Conservation (phyloP, 768 basidiomycete genomes). For the Boletellus ananas region DNA sequence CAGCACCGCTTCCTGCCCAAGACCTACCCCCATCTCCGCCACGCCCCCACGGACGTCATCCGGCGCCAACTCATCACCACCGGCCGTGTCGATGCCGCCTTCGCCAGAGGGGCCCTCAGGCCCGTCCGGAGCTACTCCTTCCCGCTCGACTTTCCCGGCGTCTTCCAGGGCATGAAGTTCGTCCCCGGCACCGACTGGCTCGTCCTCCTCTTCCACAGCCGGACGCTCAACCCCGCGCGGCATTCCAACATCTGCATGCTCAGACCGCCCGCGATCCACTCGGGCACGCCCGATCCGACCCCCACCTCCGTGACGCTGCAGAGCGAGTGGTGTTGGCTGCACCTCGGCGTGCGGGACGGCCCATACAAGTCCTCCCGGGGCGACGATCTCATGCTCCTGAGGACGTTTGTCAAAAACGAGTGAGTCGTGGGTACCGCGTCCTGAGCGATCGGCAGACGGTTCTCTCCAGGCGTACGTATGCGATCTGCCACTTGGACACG, state of each 20-base stretch:
- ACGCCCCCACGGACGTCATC: slow-evolving; percentile 17
- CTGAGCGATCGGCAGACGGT: neutral
- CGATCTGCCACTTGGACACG: slow-evolving; percentile 26
- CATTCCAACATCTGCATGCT: slow-evolving; percentile 31
- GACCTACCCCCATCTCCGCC: slow-evolving; percentile 24
- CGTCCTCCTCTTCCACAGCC: slow-evolving; percentile 30
- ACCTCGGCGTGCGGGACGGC: slow-evolving; percentile 19
- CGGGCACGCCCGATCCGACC: neutral
- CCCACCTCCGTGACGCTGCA: slow-evolving; percentile 24
- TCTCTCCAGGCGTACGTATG: slow-evolving; percentile 19
- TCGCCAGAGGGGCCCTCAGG: slow-evolving; percentile 9
- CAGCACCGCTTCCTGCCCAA: slow-evolving; percentile 23
- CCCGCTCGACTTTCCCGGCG: slow-evolving; percentile 28
- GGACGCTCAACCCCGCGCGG: slow-evolving; percentile 25
- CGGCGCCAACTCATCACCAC: slow-evolving; percentile 23
- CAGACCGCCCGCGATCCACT: slow-evolving; percentile 12
- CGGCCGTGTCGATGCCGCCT: slow-evolving; percentile 21
- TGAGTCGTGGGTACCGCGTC: slow-evolving; percentile 2
- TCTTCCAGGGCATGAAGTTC: slow-evolving; percentile 31
- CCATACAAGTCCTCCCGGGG: slow-evolving; percentile 32
- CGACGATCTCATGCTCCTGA: slow-evolving; percentile 26
- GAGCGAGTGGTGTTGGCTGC: slow-evolving; percentile 29
- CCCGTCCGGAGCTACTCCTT: slow-evolving; percentile 25
- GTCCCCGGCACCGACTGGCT: slow-evolving; percentile 29
- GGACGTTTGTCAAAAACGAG: slow-evolving; percentile 26